Conservation (phyloP, 306 rosid species). For the Sechiopsis laciniata region DNA sequence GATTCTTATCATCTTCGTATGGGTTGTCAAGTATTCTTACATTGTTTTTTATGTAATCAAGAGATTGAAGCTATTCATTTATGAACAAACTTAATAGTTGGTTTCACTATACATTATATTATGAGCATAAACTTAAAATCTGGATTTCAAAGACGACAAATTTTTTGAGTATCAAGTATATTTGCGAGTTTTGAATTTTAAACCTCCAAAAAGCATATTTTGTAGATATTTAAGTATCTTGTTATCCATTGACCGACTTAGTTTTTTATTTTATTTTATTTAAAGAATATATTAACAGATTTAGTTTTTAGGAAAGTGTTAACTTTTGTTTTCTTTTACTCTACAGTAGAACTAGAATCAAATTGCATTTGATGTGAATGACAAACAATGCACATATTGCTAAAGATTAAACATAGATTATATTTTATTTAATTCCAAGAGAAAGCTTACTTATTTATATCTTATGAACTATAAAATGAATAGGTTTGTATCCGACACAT, state of each 20-base stretch:
- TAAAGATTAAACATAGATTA: constrained; percentile 14
- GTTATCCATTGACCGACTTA: too few species aligned
- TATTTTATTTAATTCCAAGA: constrained; percentile 5
- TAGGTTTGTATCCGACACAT: not conserved
- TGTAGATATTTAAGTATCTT: too few species aligned
- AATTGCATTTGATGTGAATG: constrained; percentile 8
- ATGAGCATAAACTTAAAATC: too few species aligned
- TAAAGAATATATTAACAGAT: not conserved
- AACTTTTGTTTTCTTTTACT: not conserved
- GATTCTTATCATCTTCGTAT: not conserved
- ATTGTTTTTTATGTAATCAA: too few species aligned
- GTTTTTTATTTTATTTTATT: too few species aligned
- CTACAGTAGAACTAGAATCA: not conserved
- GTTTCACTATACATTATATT: too few species aligned
- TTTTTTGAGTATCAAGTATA: too few species aligned
- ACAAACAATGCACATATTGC: constrained; percentile 20
- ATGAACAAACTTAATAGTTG: too few species aligned
- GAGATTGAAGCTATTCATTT: too few species aligned
- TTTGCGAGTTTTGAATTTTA: too few species aligned
- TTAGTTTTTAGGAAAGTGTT: not conserved
- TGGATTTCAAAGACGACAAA: too few species aligned
- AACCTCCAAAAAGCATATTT: too few species aligned
- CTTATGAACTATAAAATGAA: not conserved
- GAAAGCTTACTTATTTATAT: not conserved
- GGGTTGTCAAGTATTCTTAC: not conserved